Percentiles rank a stretch among this genome's conserved stretches.
These are phyloP conservation scores for Aspergillus avenaceus DNA, from an alignment of 495 filamentous ascomycete genomes.

Conservation along the genomic window DNA sequence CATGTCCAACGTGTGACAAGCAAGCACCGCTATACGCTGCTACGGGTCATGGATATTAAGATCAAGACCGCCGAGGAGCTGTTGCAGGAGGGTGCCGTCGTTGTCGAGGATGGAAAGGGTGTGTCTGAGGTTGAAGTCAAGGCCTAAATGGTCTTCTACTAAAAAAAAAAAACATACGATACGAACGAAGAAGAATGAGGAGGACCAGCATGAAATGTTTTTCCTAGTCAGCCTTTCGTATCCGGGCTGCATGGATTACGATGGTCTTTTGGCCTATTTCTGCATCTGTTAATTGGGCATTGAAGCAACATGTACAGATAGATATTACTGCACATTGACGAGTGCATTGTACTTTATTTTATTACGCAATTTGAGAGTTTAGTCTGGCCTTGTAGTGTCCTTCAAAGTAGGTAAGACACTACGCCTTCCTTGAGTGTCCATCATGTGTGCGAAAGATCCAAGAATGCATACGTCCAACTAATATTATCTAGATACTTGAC, in stretches of 20 bases:
- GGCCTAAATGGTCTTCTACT: neutral
- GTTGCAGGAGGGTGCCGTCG: conserved; percentile 37
- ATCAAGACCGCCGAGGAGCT: conserved; percentile 61
- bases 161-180: neutral
- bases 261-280: neutral
- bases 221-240: neutral
- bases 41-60: conserved; percentile 77
- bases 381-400: neutral
- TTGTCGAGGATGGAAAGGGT: conserved; percentile 29
- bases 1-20: conserved; percentile 68
- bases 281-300: conserved; percentile 4
- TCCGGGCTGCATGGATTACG: neutral
- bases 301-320: conserved; percentile 33
- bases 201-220: neutral
- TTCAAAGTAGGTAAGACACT: neutral
- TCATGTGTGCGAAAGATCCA: too few relatives aligned
- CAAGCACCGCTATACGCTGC: conserved; percentile 83
- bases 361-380: conserved; percentile 20
- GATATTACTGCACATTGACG: conserved; percentile 26
- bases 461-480: too few relatives aligned
- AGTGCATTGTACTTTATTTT: conserved; percentile 35
- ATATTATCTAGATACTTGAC: too few relatives aligned
- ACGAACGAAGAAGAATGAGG: neutral
- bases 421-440: too few relatives aligned
- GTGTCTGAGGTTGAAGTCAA: conserved; percentile 19